Conservation (phyloP, 441 rosid genomes). For the Omphalea diandra region DNA sequence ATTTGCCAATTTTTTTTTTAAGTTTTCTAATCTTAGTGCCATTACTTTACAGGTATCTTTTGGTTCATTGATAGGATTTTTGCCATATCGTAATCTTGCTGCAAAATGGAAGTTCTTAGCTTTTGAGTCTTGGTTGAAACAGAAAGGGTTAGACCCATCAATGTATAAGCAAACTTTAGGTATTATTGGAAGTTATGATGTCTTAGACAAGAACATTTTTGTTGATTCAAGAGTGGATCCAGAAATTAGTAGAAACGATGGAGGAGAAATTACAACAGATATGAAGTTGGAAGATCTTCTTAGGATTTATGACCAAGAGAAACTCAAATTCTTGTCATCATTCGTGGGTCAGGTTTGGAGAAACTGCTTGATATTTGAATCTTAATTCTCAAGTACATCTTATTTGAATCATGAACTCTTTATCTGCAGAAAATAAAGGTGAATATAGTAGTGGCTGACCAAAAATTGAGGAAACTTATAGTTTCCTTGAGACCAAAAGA, state of each 20-base stretch:
- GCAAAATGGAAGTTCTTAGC: constrained; percentile 81
- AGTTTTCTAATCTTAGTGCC: constrained; percentile 18
- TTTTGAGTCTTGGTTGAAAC: constrained; percentile 89
- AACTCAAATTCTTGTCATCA: constrained; percentile 77
- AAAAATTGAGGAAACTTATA: constrained; percentile 61
- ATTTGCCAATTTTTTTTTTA: constrained; percentile 19
- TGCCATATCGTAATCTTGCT: constrained; percentile 82
- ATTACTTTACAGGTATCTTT: constrained; percentile 64
- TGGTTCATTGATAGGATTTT: constrained; percentile 81
- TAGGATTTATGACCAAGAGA: constrained; percentile 73
- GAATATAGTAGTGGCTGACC: constrained; percentile 59
- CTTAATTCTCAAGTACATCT: constrained; percentile 1
- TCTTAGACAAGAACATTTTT: constrained; percentile 31
- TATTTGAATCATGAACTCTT: constrained; percentile 12
- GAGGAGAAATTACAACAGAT: constrained; percentile 52
- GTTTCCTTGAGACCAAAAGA: constrained; percentile 84
- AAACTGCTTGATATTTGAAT: constrained; percentile 14
- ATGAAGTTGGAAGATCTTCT: constrained; percentile 86
- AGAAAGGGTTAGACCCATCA: constrained; percentile 85
- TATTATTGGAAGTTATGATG: constrained; percentile 61
- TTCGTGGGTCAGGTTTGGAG: constrained; percentile 83
- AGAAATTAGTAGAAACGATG: constrained; percentile 31
- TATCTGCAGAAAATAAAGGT: constrained; percentile 65
- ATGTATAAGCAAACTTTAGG: constrained; percentile 62
- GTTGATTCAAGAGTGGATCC: constrained; percentile 34